Base-by-base conservation (phyloP, 1,284 basidiomycete species). In the Rhodotorula mucilaginosa region DNA sequence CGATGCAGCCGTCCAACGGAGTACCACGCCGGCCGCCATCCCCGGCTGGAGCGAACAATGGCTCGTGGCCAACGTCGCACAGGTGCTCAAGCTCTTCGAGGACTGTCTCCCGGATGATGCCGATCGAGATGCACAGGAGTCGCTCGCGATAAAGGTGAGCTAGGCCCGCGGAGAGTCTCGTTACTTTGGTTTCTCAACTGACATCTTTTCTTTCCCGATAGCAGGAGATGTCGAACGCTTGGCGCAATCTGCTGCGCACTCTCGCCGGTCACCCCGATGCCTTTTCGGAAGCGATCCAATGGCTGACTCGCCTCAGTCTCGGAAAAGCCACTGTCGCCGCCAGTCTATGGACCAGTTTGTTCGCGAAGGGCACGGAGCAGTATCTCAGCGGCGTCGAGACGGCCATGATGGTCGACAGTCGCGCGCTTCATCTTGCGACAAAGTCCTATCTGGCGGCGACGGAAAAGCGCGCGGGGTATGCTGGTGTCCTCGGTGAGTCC, bases 1-100 rank as follows among this genome's bases (percentile, higher is more conserved):
- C 23, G 65, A 49, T 16, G 49, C 16, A 29, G 64, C 64, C 16
- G 51, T 74, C n/a, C 47, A 49, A 8, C 54, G 39, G n/a, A 65
- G 68, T 0, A n/a, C 63, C 16, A 64, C 64, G 49, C 61, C 68
- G 2, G 19, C 5, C 0, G n/a, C 52, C 29, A 54, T 70, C 1
- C 64, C 68, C 1, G 71, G 66, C 0, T 74, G 73, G 73, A 62
- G 68, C 1, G 26, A 16, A 3, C n/a, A 49, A 21, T 74, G 73
- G 73, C 62, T 72, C 13, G 21, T 13, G 19, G 19, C 13, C 7
- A 62, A 64, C 21, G 29, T 56, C 13, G 73, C 34, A 59, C 10
- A 62, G 66, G 61, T 74, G 0, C 64, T 74, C 57, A 8, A 19
- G 21, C 47, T 69, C 2, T 48, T 64, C 58, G 61, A 56, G 31